Evolutionary conservation across 352 stramenopile species (phyloP), one percentile per base, ranked within the genome.

Genomic region (Globisporangium cederbergense): DNA sequence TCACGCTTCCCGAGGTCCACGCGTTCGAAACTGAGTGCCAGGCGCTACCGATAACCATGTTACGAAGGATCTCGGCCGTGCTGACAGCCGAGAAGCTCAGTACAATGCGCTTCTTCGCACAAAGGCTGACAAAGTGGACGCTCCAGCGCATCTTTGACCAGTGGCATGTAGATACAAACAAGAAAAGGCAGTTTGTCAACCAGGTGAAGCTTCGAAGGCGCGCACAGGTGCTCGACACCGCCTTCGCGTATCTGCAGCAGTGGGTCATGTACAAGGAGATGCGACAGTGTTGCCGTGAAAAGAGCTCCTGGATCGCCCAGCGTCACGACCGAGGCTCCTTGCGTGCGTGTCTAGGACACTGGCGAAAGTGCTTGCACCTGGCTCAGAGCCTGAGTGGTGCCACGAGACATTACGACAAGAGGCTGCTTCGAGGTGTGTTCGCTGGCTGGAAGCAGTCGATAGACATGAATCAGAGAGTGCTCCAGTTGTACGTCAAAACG

Each of bases 231-330:
- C 50, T 89, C 1, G 68, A 86, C 18, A 69, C 32, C 1, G 70
- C 72, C 1, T 80, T 79, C 20, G 46, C 65, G 20, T 89, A 79
- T 53, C 63, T 90, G 43, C 68, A 82, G 58, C n/a, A 60, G 28
- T 90, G 81, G 79, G 45, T 64, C 1, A 38, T 77, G 3, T 72
- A 75, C 49, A 67, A 64, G 2, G 72, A 69, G 42, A 64, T 52
- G 2, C 58, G 51, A 14, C 75, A 76, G 40, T 77, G 66, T 16
- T 55, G 65, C 2, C 55, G 28, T 0, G 72, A 78, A 28, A 71
- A 79, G 47, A 53, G 61, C 2, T 42, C 64, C 3, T 90, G 79
- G 81, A 54, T 89, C 9, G 40, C 72, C 25, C 73, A 83, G 45
- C 71, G 78, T 1, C 55, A 59, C 0, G 45, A 40, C 18, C 66